Percentiles rank a stretch among this genome's conserved stretches.
Evolutionary conservation across 129 eudicot genomes (phyloP).

Genomic region (Pulicaria dysenterica): DNA sequence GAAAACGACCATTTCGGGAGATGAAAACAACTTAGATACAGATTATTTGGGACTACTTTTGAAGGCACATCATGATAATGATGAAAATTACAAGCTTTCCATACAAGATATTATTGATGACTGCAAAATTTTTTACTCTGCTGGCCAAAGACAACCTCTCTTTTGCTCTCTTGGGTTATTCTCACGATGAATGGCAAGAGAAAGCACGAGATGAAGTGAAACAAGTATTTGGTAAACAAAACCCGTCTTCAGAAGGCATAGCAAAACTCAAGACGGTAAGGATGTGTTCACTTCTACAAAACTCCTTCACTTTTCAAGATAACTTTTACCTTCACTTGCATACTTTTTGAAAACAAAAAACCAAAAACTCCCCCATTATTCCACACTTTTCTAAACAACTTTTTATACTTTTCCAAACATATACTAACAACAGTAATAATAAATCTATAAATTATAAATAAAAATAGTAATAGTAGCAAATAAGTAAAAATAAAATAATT

Average conservation of each 20-base stretch:
- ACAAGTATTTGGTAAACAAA: slow-evolving; percentile 39
- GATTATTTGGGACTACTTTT: slow-evolving; percentile 65
- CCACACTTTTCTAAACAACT: too few species aligned
- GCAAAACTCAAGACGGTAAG: slow-evolving; percentile 51
- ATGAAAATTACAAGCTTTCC: slow-evolving; percentile 46
- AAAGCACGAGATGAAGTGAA: slow-evolving; percentile 51
- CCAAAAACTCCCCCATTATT: too few species aligned
- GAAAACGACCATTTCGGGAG: neutral
- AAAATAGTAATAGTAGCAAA: too few species aligned
- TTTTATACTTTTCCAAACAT: too few species aligned
- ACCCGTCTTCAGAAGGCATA: slow-evolving; percentile 54
- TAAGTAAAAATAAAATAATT: too few species aligned
- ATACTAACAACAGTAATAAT: too few species aligned
- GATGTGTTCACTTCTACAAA: too few species aligned
- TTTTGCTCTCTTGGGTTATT: slow-evolving; percentile 52
- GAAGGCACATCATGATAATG: slow-evolving; percentile 34
- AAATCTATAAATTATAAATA: too few species aligned
- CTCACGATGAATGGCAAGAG: slow-evolving; percentile 73
- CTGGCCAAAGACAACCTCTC: slow-evolving; percentile 59
- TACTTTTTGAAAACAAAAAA: too few species aligned
- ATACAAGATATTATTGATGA: slow-evolving; percentile 58
- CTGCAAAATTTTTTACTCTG: slow-evolving; percentile 50
- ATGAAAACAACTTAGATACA: slow-evolving; percentile 27
- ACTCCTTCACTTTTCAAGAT: too few species aligned
- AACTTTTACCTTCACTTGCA: neutral